Evolutionary conservation across 2,329 filamentous ascomycete genomes (phyloP), one percentile per base, ranked within the genome.

Genomic region (Elsinoe ampelina): DNA sequence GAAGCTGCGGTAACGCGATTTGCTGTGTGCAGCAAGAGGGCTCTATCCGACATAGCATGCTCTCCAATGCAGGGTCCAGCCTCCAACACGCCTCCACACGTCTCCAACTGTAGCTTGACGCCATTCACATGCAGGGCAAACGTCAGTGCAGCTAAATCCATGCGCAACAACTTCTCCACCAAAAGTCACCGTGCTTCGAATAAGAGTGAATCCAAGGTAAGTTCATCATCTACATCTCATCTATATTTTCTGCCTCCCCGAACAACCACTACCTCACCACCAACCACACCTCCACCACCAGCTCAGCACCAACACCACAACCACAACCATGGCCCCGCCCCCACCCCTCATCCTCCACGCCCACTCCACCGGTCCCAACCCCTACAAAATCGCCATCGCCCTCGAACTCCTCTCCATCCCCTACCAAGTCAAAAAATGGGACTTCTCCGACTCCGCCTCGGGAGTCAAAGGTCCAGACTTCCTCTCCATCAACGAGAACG

Each of bases 401-500:
- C 67, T 76, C 30, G 72, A 76, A 58, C 61, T 65, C 12, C 69
- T 76, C 12, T 32, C 64, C 1, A 19, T 77, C 2, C 72, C 74
- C 4, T 77, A 73, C 63, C 60, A 61, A 6, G 65, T 74, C 57
- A 71, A 73, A 54, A 62, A 68, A 17, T 75, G 72, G 72, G 69
- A 75, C 11, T 50, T 50, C 15, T 15, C 12, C 45, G 45, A 26
- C 45, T 35, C 45, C 11, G 72, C 75, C 52, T 66, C 70, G 52
- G 71, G 70, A 15, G 66, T 73, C 58, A 73, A 74, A 47, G 69
- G 72, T 4, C 59, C 64, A 2, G 45, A 54, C 0, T 77, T 72
- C 61, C 60, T 70, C n/a, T 64, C 67, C 15, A 70, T 76, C 63
- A 76, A 74, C 60, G 68, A 71, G 55, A 76, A 77, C 58, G 73